Conservation (phyloP, 2,329 filamentous ascomycete genomes). For the Exophiala calicioides region DNA sequence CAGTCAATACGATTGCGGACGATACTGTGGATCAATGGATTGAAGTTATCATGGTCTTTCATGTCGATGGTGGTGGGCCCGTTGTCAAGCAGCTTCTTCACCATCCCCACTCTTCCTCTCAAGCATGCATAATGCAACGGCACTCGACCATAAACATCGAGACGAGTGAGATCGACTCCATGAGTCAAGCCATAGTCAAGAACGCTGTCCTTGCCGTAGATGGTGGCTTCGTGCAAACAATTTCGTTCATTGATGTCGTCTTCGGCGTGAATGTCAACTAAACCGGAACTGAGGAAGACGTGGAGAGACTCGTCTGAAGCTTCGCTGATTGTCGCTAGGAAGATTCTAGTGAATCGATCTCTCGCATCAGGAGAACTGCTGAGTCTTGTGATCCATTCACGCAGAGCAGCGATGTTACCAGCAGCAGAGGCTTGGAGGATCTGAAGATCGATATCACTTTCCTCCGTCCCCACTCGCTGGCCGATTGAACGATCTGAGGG, state of each 20-base stretch:
- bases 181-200: slow-evolving; percentile 72
- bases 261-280: slow-evolving; percentile 88
- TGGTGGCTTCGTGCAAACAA: slow-evolving; percentile 93
- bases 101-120: slow-evolving; percentile 84
- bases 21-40: slow-evolving; percentile 90
- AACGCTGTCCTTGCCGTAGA: slow-evolving; percentile 82
- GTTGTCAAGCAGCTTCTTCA: slow-evolving; percentile 69
- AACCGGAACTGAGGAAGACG: slow-evolving; percentile 73
- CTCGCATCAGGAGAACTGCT: slow-evolving; percentile 60
- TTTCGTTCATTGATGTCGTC: slow-evolving; percentile 98
- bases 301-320: slow-evolving; percentile 75
- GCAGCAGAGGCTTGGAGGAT: slow-evolving; percentile 83
- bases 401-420: slow-evolving; percentile 74
- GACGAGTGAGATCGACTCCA: slow-evolving; percentile 73
- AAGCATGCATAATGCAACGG: slow-evolving; percentile 96
- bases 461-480: slow-evolving; percentile 66
- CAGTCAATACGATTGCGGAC: slow-evolving; percentile 82
- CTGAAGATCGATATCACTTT: slow-evolving; percentile 85
- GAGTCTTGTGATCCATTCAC: slow-evolving; percentile 78
- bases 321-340: slow-evolving; percentile 85
- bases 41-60: slow-evolving; percentile 97
- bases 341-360: slow-evolving; percentile 84
- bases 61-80: slow-evolving; percentile 76
- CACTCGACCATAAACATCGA: slow-evolving; percentile 91
- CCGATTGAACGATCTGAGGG: slow-evolving; percentile 41